Evolutionary conservation across 352 stramenopile genomes (phyloP), one percentile per base, ranked within the genome.

Genomic region (Phytophthora quininea): DNA sequence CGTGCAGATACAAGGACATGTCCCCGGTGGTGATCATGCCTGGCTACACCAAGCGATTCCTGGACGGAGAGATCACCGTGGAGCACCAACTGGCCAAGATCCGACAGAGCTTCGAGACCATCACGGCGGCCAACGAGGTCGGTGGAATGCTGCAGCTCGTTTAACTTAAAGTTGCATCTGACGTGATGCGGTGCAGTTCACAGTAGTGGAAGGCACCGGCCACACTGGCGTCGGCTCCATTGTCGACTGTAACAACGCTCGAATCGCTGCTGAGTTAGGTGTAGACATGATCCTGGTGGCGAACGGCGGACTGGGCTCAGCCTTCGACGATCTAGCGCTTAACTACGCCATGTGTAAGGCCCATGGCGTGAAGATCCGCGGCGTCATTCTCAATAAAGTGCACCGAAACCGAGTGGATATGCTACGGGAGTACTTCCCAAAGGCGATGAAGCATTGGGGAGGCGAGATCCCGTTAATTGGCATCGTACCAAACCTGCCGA

Each of bases 301-400:
- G 8, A 99, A 99, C 80, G 97, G 97, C 58, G 97, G 97, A 59
- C 82, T 99, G 35, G 96, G 96, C 47, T 97, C 85, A 38, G 88
- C 93, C 2, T 98, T 97, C 69, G 93, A 98, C 69, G 91, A 98
- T 60, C 80, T 98, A 61, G 89, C 94, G 54, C 81, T 99, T 33
- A 99, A 99, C 76, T 90, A 96, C 62, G 80, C 77, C 33, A 83
- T 98, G 72, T 99, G 96, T 74, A 75, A 96, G 64, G 69, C 96
- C n/a, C 89, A 98, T 73, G 87, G 90, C 75, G 97, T 99, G 5
- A 85, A 79, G 7, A 89, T 99, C 61, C 86, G 90, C 29, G 97
- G 96, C 33, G 95, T 99, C 29, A 93, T 99, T 60, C 82, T 99
- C 32, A 99, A 99, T 79, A 99, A 99, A 73, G 95, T 98, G 49